These are phyloP conservation scores for Saccharomycopsis sp. DNA, from an alignment of 805 yeast species.

Conservation along the genomic window DNA sequence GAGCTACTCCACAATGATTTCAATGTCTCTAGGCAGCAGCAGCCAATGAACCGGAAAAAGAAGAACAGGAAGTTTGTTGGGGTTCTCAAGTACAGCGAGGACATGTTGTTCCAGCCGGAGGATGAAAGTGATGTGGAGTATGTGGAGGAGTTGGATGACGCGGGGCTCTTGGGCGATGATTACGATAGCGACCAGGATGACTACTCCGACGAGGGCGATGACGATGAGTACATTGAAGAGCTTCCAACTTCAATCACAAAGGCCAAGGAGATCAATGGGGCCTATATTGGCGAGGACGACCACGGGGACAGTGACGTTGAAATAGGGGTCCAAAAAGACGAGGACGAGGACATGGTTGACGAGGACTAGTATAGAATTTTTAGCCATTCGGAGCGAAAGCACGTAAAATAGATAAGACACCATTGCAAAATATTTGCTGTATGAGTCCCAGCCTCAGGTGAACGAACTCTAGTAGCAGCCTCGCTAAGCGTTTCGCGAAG, in stretches of 20 bases:
- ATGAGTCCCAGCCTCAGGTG: no score
- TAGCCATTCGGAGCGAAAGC: no score
- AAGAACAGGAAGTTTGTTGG: slow-evolving; percentile 18
- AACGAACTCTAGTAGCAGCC: no score
- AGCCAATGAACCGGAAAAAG: slow-evolving; percentile 20
- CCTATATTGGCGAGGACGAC: slow-evolving; percentile 24
- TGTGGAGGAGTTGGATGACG: slow-evolving; percentile 53
- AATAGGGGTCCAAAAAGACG: slow-evolving; percentile 22
- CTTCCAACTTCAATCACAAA: slow-evolving; percentile 22
- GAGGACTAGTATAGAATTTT: no score
- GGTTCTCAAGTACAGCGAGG: slow-evolving; percentile 25
- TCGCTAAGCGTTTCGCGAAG: no score
- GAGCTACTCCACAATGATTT: slow-evolving; percentile 40
- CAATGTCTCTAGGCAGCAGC: slow-evolving; percentile 1
- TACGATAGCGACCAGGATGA: slow-evolving; percentile 28
- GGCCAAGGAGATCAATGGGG: slow-evolving; percentile 25
- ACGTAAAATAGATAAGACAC: no score
- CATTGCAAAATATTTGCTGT: no score
- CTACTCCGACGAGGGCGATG: slow-evolving; percentile 28
- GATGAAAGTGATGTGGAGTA: slow-evolving; percentile 54
- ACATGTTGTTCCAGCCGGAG: no score
- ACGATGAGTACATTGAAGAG: slow-evolving; percentile 17
- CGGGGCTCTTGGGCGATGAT: slow-evolving; percentile 38
- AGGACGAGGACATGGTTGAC: slow-evolving; percentile 25
- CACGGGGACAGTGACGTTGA: slow-evolving; percentile 32